Conservation (phyloP, 2,329 filamentous ascomycete species). For the Blastomyces emzantsi region DNA sequence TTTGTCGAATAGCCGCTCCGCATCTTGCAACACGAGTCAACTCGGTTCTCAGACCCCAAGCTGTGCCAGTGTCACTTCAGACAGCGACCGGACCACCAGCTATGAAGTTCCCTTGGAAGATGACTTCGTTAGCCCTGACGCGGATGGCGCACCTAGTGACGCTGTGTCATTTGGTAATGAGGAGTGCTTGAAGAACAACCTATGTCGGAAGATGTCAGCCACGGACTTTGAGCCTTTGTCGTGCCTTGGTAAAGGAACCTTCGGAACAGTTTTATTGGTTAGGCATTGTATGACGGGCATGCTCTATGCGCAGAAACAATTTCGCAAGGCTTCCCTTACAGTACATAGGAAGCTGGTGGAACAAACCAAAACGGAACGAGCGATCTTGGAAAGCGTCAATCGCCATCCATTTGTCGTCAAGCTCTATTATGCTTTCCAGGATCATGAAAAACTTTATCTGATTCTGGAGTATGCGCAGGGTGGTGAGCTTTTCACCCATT, state of each 20-base stretch:
- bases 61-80: slow-evolving; percentile 53
- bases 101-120: slow-evolving; percentile 79
- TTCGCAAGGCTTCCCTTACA: slow-evolving; percentile 91
- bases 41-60: slow-evolving; percentile 40
- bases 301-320: slow-evolving; percentile 95
- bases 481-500: slow-evolving; percentile 91
- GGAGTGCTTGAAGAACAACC: slow-evolving; percentile 43
- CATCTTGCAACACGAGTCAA: slow-evolving; percentile 46
- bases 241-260: slow-evolving; percentile 92
- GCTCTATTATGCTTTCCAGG: slow-evolving; percentile 96
- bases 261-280: slow-evolving; percentile 88
- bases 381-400: slow-evolving; percentile 91
- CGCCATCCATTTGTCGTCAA: slow-evolving; percentile 97
- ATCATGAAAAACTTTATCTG: slow-evolving; percentile 92
- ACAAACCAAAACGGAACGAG: slow-evolving; percentile 94
- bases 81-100: slow-evolving; percentile 63
- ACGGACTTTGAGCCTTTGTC: slow-evolving; percentile 84
- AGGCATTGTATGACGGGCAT: slow-evolving; percentile 80
- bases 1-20: slow-evolving; percentile 52
- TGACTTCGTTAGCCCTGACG: slow-evolving; percentile 67
- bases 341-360: slow-evolving; percentile 94
- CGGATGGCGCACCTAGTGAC: slow-evolving; percentile 27
- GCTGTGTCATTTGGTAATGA: slow-evolving; percentile 45
- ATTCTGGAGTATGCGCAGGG: slow-evolving; percentile 97
- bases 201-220: slow-evolving; percentile 75